Evolutionary conservation across 345 rosid genomes (phyloP).

Genomic region (Odontarrhena argentea): DNA sequence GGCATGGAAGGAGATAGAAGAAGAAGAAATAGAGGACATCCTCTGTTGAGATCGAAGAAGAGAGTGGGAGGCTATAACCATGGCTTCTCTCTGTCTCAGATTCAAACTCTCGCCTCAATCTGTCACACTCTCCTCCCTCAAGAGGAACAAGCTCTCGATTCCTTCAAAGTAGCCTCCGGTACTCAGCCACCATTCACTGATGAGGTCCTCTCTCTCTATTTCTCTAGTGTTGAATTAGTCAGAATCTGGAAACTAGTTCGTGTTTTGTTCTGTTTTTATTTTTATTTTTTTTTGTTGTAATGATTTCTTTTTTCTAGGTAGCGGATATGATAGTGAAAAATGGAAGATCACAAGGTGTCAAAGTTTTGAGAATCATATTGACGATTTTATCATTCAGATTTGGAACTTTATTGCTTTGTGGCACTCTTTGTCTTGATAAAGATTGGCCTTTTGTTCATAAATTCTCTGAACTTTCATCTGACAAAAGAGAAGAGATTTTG

Average conservation of each 20-base stretch:
- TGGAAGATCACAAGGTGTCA: slow-evolving; percentile 44
- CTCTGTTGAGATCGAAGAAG: slow-evolving; percentile 54
- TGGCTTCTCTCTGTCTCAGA: slow-evolving; percentile 70
- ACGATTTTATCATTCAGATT: slow-evolving; percentile 60
- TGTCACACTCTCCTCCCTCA: slow-evolving; percentile 69
- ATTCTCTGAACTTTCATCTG: slow-evolving; percentile 61
- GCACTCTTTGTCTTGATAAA: slow-evolving; percentile 56
- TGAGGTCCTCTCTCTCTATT: slow-evolving; percentile 48
- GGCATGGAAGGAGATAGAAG: slow-evolving; percentile 26
- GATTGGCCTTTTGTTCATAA: slow-evolving; percentile 69
- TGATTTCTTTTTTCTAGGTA: slow-evolving; percentile 17
- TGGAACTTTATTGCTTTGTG: slow-evolving; percentile 73
- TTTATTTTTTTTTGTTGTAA: not conserved
- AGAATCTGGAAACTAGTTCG: not conserved
- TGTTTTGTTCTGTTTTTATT: not conserved
- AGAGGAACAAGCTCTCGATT: slow-evolving; percentile 25
- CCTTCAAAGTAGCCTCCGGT: slow-evolving; percentile 57
- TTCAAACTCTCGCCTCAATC: slow-evolving; percentile 59
- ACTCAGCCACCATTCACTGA: slow-evolving; percentile 62
- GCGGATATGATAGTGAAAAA: slow-evolving; percentile 61
- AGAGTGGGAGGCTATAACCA: slow-evolving; percentile 45
- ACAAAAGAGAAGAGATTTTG: slow-evolving; percentile 61
- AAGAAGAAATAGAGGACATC: slow-evolving; percentile 42
- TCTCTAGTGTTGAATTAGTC: not conserved
- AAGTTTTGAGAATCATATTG: slow-evolving; percentile 46